phyloP scores from a whole-genome alignment of 2,329 filamentous ascomycete genomes.

The Colletotrichum spinosum region DNA sequence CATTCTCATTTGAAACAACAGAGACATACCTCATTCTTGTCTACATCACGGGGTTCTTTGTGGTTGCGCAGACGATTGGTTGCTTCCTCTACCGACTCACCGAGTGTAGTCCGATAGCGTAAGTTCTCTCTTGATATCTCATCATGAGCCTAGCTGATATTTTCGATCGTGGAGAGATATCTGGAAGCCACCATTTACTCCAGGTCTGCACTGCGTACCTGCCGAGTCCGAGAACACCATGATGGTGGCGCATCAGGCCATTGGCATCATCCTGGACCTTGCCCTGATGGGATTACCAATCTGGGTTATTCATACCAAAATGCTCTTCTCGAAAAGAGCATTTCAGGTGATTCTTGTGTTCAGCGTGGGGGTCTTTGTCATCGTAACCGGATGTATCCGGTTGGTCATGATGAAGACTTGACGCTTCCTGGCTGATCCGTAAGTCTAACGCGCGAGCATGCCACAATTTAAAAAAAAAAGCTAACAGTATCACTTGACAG shows the following conservation, averaged over 20 bases:
- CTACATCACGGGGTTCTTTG: conserved; percentile 31
- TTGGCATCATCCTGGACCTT: conserved; percentile 49
- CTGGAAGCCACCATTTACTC: conserved; percentile 37
- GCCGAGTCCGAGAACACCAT: conserved; percentile 41
- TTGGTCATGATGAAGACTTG: conserved; percentile 47
- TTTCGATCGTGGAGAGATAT: conserved; percentile 30
- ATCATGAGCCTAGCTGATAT: background rate
- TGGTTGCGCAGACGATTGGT: conserved; percentile 32
- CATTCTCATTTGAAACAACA: background rate
- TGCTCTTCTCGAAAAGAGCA: conserved; percentile 47
- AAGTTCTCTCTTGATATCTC: background rate
- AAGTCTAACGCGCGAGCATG: conserved; percentile 30
- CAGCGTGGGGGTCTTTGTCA: conserved; percentile 50
- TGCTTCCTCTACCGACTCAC: conserved; percentile 36
- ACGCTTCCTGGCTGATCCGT: conserved; percentile 46
- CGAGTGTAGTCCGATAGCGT: conserved; percentile 36
- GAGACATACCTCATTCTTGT: conserved; percentile 17
- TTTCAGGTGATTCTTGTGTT: conserved; percentile 51
- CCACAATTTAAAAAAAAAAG: too few species aligned
- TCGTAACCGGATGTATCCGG: conserved; percentile 51
- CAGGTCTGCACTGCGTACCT: conserved; percentile 42
- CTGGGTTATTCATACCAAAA: conserved; percentile 50
- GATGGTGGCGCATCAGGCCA: conserved; percentile 46
- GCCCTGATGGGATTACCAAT: conserved; percentile 48
- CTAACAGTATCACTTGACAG: conserved; percentile 35